phyloP scores from a whole-genome alignment of 257 asterid species.

The Primulina tabacum region DNA sequence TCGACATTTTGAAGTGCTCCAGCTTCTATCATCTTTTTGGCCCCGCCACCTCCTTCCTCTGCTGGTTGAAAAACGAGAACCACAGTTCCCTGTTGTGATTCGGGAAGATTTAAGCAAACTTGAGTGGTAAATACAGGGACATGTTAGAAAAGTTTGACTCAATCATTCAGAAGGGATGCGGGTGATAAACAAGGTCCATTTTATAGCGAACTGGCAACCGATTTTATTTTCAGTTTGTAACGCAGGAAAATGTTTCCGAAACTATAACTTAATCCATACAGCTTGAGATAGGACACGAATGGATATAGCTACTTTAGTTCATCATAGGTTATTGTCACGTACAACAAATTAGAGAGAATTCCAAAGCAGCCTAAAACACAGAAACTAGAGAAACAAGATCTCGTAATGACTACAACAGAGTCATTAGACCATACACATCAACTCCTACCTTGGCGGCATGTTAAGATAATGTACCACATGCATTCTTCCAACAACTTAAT shows the following conservation, averaged over 20 bases:
- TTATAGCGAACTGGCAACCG: not conserved
- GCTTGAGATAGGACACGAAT: not conserved
- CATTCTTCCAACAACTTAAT: not conserved
- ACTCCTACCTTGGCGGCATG: not conserved
- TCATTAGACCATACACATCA: not conserved
- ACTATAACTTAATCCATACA: not conserved
- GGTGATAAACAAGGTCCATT: not conserved
- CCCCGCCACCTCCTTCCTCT: conserved; percentile 98
- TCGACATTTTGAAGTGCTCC: conserved; percentile 72
- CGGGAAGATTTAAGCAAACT: not conserved
- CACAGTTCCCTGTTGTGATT: conserved; percentile 71
- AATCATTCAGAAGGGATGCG: not conserved
- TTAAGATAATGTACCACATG: conserved; percentile 3
- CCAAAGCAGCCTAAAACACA: not conserved
- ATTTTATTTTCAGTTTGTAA: not conserved
- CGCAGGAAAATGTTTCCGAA: not conserved
- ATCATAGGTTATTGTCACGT: not conserved
- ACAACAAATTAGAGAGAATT: not conserved
- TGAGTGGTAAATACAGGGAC: not conserved
- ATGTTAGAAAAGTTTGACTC: not conserved
- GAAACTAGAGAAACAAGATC: not conserved
- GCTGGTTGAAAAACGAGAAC: conserved; percentile 95
- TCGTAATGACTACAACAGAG: not conserved
- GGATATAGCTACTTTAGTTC: not conserved
- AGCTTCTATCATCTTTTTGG: conserved; percentile 75